Evolutionary conservation across 2,329 filamentous ascomycete genomes (phyloP).

Genomic region (Cordyceps fumosorosea): DNA sequence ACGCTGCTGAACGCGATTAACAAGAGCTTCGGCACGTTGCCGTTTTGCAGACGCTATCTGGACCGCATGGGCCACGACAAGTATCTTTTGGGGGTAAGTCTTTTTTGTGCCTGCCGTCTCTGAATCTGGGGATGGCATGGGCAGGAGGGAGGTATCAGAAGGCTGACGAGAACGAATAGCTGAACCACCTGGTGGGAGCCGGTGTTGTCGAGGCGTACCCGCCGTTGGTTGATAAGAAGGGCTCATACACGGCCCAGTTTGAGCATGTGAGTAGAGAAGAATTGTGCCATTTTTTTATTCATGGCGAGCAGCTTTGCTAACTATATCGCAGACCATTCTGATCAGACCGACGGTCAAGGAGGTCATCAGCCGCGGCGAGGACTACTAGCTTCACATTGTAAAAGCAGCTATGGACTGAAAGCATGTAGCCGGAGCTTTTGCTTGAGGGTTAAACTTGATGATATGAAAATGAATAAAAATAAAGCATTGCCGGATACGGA

Average conservation of each 20-base stretch:
- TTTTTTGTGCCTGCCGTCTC: not conserved
- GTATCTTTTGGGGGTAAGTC: slow-evolving; percentile 75
- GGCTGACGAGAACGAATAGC: slow-evolving; percentile 34
- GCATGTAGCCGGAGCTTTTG: not conserved
- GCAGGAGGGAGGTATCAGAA: not conserved
- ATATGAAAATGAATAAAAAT: not conserved
- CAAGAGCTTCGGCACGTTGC: slow-evolving; percentile 92
- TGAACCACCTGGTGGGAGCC: slow-evolving; percentile 77
- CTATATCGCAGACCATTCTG: slow-evolving; percentile 56
- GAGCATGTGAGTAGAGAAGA: slow-evolving; percentile 69
- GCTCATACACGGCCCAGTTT: slow-evolving; percentile 88
- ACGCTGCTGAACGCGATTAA: slow-evolving; percentile 81
- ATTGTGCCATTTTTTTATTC: not conserved
- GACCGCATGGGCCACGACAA: slow-evolving; percentile 93
- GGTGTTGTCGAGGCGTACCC: slow-evolving; percentile 89
- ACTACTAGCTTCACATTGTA: slow-evolving; percentile 52
- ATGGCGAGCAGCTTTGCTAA: slow-evolving; percentile 13
- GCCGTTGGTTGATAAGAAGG: slow-evolving; percentile 84
- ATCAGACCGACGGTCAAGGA: slow-evolving; percentile 78
- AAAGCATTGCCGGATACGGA: not conserved
- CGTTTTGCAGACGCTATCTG: slow-evolving; percentile 84
- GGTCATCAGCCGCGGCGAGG: slow-evolving; percentile 78
- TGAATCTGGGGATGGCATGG: not conserved
- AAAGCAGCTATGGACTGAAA: not conserved
- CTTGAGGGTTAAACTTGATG: not conserved